Evolutionary conservation across 345 rosid species (phyloP).

Genomic region (Pistacia integerrima): DNA sequence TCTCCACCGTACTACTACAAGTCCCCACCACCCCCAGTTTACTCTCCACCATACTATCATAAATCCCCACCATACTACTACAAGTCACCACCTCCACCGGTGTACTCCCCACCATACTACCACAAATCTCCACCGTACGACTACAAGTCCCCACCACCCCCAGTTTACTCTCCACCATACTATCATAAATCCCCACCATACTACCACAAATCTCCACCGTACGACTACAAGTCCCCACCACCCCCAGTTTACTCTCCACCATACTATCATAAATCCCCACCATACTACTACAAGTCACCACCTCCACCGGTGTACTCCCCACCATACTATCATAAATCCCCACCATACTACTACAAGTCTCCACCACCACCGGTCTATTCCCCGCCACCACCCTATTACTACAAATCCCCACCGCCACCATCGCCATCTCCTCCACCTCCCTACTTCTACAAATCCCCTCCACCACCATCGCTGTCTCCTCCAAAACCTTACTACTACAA

Average conservation of each 20-base stretch:
- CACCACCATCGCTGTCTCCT: constrained; percentile 20
- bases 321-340: constrained; percentile 10
- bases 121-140: no score
- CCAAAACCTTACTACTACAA: constrained; percentile 37
- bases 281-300: constrained; percentile 19
- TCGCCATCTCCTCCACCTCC: constrained; percentile 11
- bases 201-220: constrained; percentile 20
- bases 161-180: no score
- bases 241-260: background rate
- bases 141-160: background rate
- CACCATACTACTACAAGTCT: constrained; percentile 29
- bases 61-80: no score
- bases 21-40: no score
- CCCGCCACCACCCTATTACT: constrained; percentile 19
- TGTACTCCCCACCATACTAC: no score
- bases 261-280: constrained; percentile 4
- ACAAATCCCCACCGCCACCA: constrained; percentile 44
- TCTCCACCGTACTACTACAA: no score
- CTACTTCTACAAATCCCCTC: constrained; percentile 35
- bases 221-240: background rate
- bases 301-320: constrained; percentile 12
- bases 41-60: no score
- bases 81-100: background rate
- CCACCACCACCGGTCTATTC: constrained; percentile 10
- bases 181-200: constrained; percentile 21